These are phyloP conservation scores for Saccharomycopsis synnaedendra DNA, from an alignment of 805 yeast genomes.

Conservation along the genomic window DNA sequence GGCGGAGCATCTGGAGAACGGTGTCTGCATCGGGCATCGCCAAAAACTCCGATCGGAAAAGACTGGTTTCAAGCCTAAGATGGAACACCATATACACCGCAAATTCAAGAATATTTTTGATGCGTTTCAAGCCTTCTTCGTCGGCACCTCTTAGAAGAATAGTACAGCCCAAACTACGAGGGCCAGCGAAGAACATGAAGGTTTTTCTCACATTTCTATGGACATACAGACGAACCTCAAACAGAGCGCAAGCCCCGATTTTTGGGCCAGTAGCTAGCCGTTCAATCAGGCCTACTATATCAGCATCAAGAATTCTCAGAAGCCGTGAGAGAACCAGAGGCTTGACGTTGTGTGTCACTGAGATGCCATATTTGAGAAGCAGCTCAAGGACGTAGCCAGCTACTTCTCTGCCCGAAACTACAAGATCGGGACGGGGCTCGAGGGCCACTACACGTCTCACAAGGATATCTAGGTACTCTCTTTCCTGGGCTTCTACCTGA, in stretches of 20 bases:
- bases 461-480: slow-evolving; percentile 70
- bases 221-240: slow-evolving; percentile 60
- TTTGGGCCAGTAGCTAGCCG: slow-evolving; percentile 61
- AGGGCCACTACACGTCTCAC: slow-evolving; percentile 69
- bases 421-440: slow-evolving; percentile 50
- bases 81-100: slow-evolving; percentile 73
- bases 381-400: slow-evolving; percentile 72
- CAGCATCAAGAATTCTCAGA: slow-evolving; percentile 71
- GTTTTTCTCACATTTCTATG: slow-evolving; percentile 50
- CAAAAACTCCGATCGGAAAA: slow-evolving; percentile 29
- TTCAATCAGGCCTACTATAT: slow-evolving; percentile 77
- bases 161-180: slow-evolving; percentile 70
- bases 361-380: slow-evolving; percentile 62
- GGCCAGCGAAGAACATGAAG: slow-evolving; percentile 70
- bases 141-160: slow-evolving; percentile 76
- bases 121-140: slow-evolving; percentile 44
- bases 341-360: slow-evolving; percentile 74
- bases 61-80: slow-evolving; percentile 65
- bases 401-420: slow-evolving; percentile 68
- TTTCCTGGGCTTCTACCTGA: slow-evolving; percentile 78
- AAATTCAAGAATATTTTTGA: slow-evolving; percentile 73
- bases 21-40: slow-evolving; percentile 9
- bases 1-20: neutral
- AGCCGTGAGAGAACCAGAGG: slow-evolving; percentile 72
- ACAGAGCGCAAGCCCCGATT: slow-evolving; percentile 63